Evolutionary conservation across 352 stramenopile genomes (phyloP).

Genomic region (Globisporangium ultimum): DNA sequence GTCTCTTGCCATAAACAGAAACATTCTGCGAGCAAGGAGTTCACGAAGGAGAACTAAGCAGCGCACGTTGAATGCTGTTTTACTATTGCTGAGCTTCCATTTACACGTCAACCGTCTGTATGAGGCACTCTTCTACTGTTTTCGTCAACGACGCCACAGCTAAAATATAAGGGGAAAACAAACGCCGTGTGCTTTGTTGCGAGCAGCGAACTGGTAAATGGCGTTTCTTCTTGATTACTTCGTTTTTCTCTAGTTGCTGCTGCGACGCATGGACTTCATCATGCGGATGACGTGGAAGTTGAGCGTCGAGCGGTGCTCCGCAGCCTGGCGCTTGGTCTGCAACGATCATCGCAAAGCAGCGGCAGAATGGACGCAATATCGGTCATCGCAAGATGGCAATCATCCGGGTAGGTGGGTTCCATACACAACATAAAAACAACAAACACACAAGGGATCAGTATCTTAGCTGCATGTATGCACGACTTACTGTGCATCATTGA

Average conservation of each 20-base stretch:
- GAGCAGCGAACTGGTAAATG: background rate
- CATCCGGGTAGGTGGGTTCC: no score
- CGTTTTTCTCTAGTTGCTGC: conserved; percentile 13
- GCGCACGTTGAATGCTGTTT: no score
- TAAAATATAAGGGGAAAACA: background rate
- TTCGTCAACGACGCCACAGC: background rate
- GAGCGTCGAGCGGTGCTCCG: conserved; percentile 78
- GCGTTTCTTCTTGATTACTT: background rate
- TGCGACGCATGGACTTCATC: conserved; percentile 68
- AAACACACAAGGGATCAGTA: background rate
- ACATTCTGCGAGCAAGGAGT: no score
- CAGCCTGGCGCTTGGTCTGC: conserved; percentile 52
- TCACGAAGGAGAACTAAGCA: no score
- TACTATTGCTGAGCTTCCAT: background rate
- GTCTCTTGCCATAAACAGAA: no score
- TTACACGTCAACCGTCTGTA: background rate
- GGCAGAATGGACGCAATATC: no score
- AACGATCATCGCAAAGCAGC: conserved; percentile 1
- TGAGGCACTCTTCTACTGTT: background rate
- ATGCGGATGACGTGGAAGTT: conserved; percentile 89
- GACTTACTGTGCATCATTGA: background rate
- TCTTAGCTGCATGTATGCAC: background rate
- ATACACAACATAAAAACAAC: background rate
- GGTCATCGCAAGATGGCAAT: no score
- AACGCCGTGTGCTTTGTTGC: background rate